Percentiles rank a stretch among this genome's conserved stretches.
These are phyloP conservation scores for Periconia sp. DNA, from an alignment of 2,329 filamentous ascomycete species.

Conservation along the genomic window DNA sequence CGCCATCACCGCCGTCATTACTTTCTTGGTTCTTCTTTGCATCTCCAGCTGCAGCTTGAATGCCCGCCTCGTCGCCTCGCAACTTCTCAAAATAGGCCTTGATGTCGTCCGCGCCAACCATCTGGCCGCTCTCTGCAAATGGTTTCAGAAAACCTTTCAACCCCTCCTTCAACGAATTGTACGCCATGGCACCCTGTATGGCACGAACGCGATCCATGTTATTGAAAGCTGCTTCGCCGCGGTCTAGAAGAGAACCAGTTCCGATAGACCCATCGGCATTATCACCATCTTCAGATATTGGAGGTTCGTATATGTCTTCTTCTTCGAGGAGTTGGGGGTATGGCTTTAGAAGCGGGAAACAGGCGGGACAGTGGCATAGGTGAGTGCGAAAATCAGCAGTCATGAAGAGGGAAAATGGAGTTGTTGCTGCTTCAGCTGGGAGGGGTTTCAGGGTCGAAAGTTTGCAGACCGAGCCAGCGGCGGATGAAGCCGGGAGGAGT, in stretches of 20 bases:
- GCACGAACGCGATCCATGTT: slow-evolving; percentile 91
- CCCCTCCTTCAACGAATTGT: slow-evolving; percentile 93
- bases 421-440: slow-evolving; percentile 54
- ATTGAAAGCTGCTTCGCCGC: slow-evolving; percentile 87
- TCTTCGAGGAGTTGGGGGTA: slow-evolving; percentile 87
- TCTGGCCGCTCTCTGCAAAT: slow-evolving; percentile 86
- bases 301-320: slow-evolving; percentile 92
- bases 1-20: slow-evolving; percentile 26
- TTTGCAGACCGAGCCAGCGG: slow-evolving; percentile 56
- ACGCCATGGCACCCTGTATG: slow-evolving; percentile 95
- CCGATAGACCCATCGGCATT: slow-evolving; percentile 62
- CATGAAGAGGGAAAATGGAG: slow-evolving; percentile 79
- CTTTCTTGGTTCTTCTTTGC: slow-evolving; percentile 31
- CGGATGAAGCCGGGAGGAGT: slow-evolving; percentile 5
- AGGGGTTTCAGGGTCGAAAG: slow-evolving; percentile 59
- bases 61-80: slow-evolving; percentile 79
- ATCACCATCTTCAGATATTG: slow-evolving; percentile 65
- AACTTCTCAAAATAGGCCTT: slow-evolving; percentile 95
- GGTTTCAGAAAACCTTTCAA: slow-evolving; percentile 93
- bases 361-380: slow-evolving; percentile 80
- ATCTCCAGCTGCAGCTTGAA: slow-evolving; percentile 44
- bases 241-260: slow-evolving; percentile 82
- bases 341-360: slow-evolving; percentile 70
- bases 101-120: slow-evolving; percentile 92
- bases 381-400: slow-evolving; percentile 75